Base-by-base conservation (phyloP, 2,329 filamentous ascomycete species). In the Alternaria angustiovoidea region DNA sequence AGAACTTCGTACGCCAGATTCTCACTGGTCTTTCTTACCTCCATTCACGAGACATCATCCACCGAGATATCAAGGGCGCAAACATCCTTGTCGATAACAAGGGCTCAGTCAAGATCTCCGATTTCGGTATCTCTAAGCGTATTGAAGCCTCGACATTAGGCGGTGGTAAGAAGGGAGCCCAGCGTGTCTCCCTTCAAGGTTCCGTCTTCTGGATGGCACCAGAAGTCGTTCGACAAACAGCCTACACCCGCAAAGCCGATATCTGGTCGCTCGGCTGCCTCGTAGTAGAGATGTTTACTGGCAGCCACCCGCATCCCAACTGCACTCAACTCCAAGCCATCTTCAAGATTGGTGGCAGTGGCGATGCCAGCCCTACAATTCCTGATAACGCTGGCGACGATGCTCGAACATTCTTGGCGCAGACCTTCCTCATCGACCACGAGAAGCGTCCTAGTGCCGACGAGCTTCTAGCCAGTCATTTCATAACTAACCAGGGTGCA, bases 151-250 rank as follows among this genome's bases (percentile, higher is more conserved):
- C 92, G 58, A 95, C 94, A 61, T 87, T 97, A 44, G 75, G 72
- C 39, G 70, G 69, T 11, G 56, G 67, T 51, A 75, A 75, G 61
- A 75, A 75, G 65, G 71, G 69, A 39, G 71, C 69, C 18, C 73
- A 69, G 84, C 70, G 89, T 83, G 74, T 88, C 11, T 98, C 94
- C 1, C 87, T 99, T 4, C 95, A 99, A 79, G 95, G 95, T 14
- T 97, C 93, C 26, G 95, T 99, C 53, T 99, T 97, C 82, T 99
- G 95, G 95, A 99, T 99, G 95, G 95, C 95, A 0, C 95, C 95
- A 8, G 95, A 99, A 82, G 95, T 99, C 20, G 95, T 99, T 64
- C 95, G 95, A 74, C 95, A 98, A 81, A 98, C 94, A 3, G 94
- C 93, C 6, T 97, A 99, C 81, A 98, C 94, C 5, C 93, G 94